Conservation (phyloP, 768 basidiomycete species). For the Pleurotus platypus region DNA sequence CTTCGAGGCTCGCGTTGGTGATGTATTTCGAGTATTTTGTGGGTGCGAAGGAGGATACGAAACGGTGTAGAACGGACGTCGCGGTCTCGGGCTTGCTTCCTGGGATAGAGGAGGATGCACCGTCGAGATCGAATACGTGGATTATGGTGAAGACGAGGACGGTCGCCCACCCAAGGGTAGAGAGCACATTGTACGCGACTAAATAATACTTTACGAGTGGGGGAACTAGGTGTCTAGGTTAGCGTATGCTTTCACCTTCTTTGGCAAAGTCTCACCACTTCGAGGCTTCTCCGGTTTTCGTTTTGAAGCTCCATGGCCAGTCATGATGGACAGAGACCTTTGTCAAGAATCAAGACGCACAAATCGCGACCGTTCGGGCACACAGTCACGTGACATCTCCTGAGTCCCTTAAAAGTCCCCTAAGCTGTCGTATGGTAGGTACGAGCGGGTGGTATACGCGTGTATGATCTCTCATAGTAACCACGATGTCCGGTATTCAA, state of each 20-base stretch:
- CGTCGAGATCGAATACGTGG: constrained; percentile 45
- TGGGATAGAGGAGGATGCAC: constrained; percentile 26
- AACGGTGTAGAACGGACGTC: constrained; percentile 31
- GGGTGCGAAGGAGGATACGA: constrained; percentile 32
- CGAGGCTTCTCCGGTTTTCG: too few relatives aligned
- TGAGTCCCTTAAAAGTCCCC: too few relatives aligned
- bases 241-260: background rate
- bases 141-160: constrained; percentile 55
- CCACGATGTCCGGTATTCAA: too few relatives aligned
- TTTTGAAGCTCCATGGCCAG: too few relatives aligned
- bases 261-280: too few relatives aligned
- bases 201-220: constrained; percentile 56
- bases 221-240: background rate
- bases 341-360: too few relatives aligned
- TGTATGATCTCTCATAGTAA: too few relatives aligned
- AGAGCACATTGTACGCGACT: constrained; percentile 72
- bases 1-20: constrained; percentile 23
- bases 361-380: too few relatives aligned
- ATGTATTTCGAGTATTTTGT: constrained; percentile 24
- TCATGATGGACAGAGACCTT: too few relatives aligned
- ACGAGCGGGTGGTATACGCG: too few relatives aligned
- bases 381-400: too few relatives aligned
- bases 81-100: constrained; percentile 22
- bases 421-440: too few relatives aligned
- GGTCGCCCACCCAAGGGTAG: constrained; percentile 71